A percentile compares a stretch with the other conserved stretches of the same genome.
These are phyloP conservation scores for Gentiana macrophylla DNA, from an alignment of 257 asterid species.

Conservation along the genomic window DNA sequence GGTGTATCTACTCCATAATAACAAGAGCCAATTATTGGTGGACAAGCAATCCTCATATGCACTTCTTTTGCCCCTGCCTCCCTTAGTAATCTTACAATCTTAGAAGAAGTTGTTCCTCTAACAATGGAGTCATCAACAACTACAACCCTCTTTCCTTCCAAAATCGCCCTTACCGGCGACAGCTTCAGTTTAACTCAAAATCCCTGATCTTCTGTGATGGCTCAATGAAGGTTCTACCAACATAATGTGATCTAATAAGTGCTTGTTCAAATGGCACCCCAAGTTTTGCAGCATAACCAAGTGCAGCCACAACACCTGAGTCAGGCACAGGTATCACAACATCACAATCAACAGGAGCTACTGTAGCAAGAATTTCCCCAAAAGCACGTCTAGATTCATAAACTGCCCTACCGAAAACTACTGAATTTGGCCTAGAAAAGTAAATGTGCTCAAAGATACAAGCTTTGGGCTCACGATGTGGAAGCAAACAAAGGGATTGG, in stretches of 20 bases:
- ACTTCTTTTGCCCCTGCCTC: constrained; percentile 92
- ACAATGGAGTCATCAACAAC: constrained; percentile 96
- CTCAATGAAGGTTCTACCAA: constrained; percentile 82
- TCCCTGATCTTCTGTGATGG: constrained; percentile 90
- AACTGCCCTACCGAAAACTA: constrained; percentile 60
- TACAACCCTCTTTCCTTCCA: constrained; percentile 95
- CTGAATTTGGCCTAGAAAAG: constrained; percentile 61
- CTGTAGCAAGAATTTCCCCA: constrained; percentile 63
- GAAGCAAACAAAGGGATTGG: constrained; percentile 35
- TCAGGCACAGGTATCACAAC: constrained; percentile 75
- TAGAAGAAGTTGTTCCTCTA: constrained; percentile 82
- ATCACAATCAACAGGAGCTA: constrained; percentile 68
- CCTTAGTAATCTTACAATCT: constrained; percentile 72
- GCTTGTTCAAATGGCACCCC: constrained; percentile 93
- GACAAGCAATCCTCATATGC: constrained; percentile 92
- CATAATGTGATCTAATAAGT: constrained; percentile 79
- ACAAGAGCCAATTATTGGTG: constrained; percentile 77
- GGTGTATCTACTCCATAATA: constrained; percentile 91
- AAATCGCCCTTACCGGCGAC: constrained; percentile 69
- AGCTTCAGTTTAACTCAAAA: constrained; percentile 77
- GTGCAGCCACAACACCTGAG: constrained; percentile 75
- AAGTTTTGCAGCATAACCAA: constrained; percentile 66
- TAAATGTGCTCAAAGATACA: constrained; percentile 74
- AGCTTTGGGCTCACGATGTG: constrained; percentile 44
- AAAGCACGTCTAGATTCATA: constrained; percentile 48